phyloP scores from a whole-genome alignment of 1,284 basidiomycete genomes.

The Puccinia coronata region DNA sequence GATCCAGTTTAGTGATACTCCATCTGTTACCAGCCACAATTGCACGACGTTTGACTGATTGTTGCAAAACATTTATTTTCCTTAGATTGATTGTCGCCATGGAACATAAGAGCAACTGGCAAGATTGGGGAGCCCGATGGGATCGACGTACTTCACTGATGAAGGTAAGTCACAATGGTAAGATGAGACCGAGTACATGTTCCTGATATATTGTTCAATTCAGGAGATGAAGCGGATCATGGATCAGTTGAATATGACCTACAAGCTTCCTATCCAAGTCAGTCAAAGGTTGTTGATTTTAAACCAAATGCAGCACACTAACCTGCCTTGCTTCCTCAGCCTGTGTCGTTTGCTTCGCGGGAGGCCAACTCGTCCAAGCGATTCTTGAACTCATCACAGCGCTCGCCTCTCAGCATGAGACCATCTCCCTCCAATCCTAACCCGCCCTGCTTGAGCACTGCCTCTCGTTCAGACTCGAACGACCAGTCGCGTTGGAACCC shows the following conservation, averaged over 20 bases:
- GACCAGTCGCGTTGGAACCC: conserved; percentile 1
- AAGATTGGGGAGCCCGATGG: conserved; percentile 78
- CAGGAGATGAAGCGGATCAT: conserved; percentile 69
- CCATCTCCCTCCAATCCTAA: conserved; percentile 14
- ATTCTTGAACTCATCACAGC: not conserved
- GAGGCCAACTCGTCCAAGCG: not conserved
- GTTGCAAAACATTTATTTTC: conserved; percentile 42
- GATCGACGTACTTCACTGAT: conserved; percentile 56
- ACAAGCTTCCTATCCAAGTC: conserved; percentile 69
- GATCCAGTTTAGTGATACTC: conserved; percentile 50
- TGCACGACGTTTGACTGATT: not conserved
- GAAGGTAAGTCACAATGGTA: conserved; percentile 50
- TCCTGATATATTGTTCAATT: conserved; percentile 64
- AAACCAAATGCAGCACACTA: not conserved
- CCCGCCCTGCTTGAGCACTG: conserved; percentile 2
- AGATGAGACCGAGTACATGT: conserved; percentile 65
- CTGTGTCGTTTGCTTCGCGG: not conserved
- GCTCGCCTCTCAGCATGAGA: not conserved
- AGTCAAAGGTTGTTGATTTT: not conserved
- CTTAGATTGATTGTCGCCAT: conserved; percentile 67
- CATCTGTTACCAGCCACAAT: not conserved
- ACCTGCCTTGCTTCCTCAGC: not conserved
- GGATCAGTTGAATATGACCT: conserved; percentile 71
- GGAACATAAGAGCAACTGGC: conserved; percentile 81
- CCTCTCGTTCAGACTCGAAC: not conserved